phyloP scores from a whole-genome alignment of 1,284 basidiomycete species.

The Caloboletus firmus region DNA sequence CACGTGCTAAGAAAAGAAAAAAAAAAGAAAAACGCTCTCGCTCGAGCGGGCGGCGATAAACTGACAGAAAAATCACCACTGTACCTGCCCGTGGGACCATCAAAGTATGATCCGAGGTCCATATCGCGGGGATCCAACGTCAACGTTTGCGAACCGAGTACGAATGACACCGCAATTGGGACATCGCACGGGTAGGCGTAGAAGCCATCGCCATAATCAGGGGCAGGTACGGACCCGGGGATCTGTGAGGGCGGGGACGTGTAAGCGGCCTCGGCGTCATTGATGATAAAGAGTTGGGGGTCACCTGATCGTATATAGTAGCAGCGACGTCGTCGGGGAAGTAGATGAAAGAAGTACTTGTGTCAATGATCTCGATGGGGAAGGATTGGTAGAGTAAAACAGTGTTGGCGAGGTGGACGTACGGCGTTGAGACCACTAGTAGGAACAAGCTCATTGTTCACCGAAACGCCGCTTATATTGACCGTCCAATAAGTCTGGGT shows the following conservation, averaged over 20 bases:
- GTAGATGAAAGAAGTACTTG: slow-evolving; percentile 61
- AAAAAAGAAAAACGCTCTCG: background rate
- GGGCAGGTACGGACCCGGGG: slow-evolving; percentile 43
- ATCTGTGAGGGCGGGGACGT: slow-evolving; percentile 39
- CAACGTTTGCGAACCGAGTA: slow-evolving; percentile 55
- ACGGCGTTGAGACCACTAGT: slow-evolving; percentile 40
- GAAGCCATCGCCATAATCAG: slow-evolving; percentile 46
- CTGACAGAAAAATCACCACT: slow-evolving; percentile 20
- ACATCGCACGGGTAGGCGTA: slow-evolving; percentile 52
- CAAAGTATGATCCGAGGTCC: slow-evolving; percentile 54
- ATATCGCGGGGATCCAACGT: slow-evolving; percentile 59
- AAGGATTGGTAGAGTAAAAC: background rate
- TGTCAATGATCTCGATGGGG: slow-evolving; percentile 53
- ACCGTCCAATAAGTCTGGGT: slow-evolving; percentile 59
- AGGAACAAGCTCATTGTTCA: slow-evolving; percentile 29
- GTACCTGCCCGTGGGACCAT: slow-evolving; percentile 25
- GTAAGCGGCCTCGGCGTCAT: background rate
- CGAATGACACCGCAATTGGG: slow-evolving; percentile 42
- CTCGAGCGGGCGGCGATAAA: background rate
- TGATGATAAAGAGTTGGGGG: background rate
- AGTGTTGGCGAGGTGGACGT: slow-evolving; percentile 14
- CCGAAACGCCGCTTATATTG: slow-evolving; percentile 42
- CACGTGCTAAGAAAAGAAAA: slow-evolving; percentile 45
- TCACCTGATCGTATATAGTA: slow-evolving; percentile 45
- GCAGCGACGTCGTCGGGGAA: slow-evolving; percentile 42